Conservation (phyloP, 148 eudicot genomes). For the Selenicereus undatus region DNA sequence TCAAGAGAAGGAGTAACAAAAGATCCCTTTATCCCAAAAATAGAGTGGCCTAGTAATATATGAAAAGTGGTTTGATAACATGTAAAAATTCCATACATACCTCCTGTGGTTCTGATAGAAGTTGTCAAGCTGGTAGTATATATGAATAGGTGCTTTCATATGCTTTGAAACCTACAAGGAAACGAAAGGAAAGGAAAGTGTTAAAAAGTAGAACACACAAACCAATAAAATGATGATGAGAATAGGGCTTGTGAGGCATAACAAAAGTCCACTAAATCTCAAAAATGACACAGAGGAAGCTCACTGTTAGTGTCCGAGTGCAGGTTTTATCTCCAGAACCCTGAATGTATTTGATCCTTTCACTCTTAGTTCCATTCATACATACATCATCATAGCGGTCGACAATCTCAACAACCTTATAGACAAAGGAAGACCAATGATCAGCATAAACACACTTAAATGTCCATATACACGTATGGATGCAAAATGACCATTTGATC, state of each 20-base stretch:
- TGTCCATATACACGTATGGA: not conserved
- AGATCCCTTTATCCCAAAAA: no score
- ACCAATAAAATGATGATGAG: not conserved
- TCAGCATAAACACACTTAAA: not conserved
- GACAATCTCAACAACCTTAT: conserved; percentile 90
- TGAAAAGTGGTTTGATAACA: not conserved
- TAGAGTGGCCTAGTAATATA: not conserved
- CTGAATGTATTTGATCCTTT: conserved; percentile 63
- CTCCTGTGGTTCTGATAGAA: conserved; percentile 99
- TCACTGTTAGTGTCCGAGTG: conserved; percentile 53
- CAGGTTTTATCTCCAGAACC: conserved; percentile 54
- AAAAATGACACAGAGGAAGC: conserved; percentile 6
- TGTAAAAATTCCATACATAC: conserved; percentile 24
- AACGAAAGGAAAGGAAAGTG: not conserved
- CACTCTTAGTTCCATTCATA: conserved; percentile 40
- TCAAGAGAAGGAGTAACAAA: no score
- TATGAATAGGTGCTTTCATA: conserved; percentile 86
- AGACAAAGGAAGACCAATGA: conserved; percentile 22
- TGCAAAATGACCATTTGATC: not conserved
- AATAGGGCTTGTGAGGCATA: not conserved
- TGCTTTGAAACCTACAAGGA: conserved; percentile 63
- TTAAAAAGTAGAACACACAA: not conserved
- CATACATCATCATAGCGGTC: conserved; percentile 80
- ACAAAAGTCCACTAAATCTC: not conserved
- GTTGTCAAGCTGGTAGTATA: conserved; percentile 96